Conservation (phyloP, 1,284 basidiomycete genomes). For the Cryptococcus maquisensis region DNA sequence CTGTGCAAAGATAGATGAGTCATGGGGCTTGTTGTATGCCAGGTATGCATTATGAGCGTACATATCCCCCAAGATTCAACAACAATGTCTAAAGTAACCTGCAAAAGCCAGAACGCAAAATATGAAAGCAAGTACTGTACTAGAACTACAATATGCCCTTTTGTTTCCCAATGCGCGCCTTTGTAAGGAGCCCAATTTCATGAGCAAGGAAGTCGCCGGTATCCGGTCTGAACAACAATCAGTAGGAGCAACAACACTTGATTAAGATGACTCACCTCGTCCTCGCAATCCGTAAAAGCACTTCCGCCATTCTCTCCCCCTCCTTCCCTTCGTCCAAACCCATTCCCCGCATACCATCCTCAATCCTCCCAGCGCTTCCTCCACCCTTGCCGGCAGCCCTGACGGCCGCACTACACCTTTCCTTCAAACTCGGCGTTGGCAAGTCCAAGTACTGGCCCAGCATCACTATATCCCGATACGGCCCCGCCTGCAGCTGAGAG, state of each 20-base stretch:
- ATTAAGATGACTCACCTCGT: constrained; percentile 31
- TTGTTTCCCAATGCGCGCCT: constrained; percentile 27
- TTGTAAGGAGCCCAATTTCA: constrained; percentile 29
- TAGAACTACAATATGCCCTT: constrained; percentile 18
- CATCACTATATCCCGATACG: constrained; percentile 45
- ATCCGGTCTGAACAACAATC: constrained; percentile 19
- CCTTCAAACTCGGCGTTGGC: constrained; percentile 37
- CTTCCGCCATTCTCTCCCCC: constrained; percentile 42
- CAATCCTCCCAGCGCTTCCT: constrained; percentile 1
- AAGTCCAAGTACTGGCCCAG: constrained; percentile 47
- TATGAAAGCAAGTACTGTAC: no score
- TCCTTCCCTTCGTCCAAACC: constrained; percentile 13
- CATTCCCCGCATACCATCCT: constrained; percentile 12
- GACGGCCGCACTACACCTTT: constrained; percentile 39
- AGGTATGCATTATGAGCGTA: not conserved
- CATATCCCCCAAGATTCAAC: not conserved
- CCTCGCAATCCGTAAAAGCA: constrained; percentile 42
- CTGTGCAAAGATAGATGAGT: no score
- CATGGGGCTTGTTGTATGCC: no score
- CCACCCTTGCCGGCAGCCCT: constrained; percentile 25
- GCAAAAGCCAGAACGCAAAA: not conserved
- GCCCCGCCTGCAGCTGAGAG: constrained; percentile 30
- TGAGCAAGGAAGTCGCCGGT: constrained; percentile 31
- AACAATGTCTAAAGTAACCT: not conserved
- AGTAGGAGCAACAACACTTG: not conserved